These are phyloP conservation scores for Camillea tinctor DNA, from an alignment of 2,329 filamentous ascomycete genomes.

Conservation along the genomic window DNA sequence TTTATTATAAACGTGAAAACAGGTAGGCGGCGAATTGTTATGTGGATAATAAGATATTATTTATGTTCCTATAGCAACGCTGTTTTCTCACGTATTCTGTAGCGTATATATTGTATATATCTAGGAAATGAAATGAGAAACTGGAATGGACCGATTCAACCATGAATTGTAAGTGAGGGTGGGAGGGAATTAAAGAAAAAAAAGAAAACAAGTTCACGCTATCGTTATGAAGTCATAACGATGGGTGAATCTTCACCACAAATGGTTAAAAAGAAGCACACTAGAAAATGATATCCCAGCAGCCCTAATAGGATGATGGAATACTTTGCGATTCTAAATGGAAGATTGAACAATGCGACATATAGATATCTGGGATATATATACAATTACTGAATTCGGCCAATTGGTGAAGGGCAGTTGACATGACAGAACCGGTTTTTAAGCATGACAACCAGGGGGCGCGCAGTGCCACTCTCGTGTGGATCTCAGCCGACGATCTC, in stretches of 20 bases:
- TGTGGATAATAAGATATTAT: not conserved
- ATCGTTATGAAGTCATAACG: not conserved
- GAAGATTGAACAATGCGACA: not conserved
- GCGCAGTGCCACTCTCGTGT: constrained; percentile 17
- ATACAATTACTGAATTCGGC: not conserved
- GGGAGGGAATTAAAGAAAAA: no score
- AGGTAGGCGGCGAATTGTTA: not conserved
- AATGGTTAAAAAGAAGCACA: not conserved
- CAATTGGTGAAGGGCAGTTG: constrained; percentile 10
- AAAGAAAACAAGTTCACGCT: not conserved
- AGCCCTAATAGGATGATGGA: not conserved
- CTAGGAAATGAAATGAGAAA: not conserved
- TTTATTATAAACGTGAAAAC: not conserved
- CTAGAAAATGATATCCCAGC: not conserved
- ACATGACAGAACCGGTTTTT: constrained; percentile 16
- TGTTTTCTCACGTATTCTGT: not conserved
- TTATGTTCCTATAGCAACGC: not conserved
- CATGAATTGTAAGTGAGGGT: no score
- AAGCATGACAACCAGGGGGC: constrained; percentile 1
- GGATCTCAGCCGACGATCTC: constrained; percentile 21
- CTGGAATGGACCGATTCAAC: not conserved
- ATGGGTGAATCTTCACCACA: not conserved
- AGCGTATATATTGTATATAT: not conserved
- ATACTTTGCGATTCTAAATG: not conserved
- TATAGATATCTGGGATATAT: not conserved